Evolutionary conservation across 2,329 filamentous ascomycete genomes (phyloP).

Genomic region (Cladosporium sp.): DNA sequence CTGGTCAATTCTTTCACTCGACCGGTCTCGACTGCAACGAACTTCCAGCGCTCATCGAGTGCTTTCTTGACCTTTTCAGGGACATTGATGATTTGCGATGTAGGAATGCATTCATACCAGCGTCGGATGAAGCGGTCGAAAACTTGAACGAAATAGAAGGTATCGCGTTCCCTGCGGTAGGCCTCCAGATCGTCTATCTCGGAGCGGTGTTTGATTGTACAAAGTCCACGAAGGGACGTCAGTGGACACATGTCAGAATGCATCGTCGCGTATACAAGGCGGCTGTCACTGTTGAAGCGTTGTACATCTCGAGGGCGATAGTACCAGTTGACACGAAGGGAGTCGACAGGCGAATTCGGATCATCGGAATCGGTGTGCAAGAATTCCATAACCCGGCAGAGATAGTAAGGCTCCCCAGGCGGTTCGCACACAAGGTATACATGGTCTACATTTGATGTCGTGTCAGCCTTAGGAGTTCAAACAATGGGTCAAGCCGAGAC

Average conservation of each 20-base stretch:
- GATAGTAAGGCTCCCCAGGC: constrained; percentile 95
- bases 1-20: constrained; percentile 94
- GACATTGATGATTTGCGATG: constrained; percentile 90
- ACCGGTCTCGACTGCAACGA: constrained; percentile 89
- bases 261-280: constrained; percentile 94
- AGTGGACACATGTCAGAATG: constrained; percentile 95
- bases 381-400: constrained; percentile 98
- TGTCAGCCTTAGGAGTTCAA: constrained; percentile 28
- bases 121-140: constrained; percentile 98
- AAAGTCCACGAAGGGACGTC: constrained; percentile 89
- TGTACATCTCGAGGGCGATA: constrained; percentile 95
- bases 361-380: constrained; percentile 75
- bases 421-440: constrained; percentile 97
- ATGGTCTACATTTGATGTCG: constrained; percentile 60
- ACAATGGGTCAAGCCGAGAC: not conserved
- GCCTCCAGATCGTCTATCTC: constrained; percentile 81
- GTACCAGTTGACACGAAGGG: constrained; percentile 95
- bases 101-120: constrained; percentile 95
- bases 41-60: constrained; percentile 94
- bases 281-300: constrained; percentile 85
- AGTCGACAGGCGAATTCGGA: constrained; percentile 71
- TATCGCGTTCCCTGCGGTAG: constrained; percentile 81
- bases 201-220: constrained; percentile 81
- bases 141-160: constrained; percentile 96
- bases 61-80: constrained; percentile 93